Evolutionary conservation across 768 basidiomycete genomes (phyloP).

Genomic region (Mycena leptocephala): DNA sequence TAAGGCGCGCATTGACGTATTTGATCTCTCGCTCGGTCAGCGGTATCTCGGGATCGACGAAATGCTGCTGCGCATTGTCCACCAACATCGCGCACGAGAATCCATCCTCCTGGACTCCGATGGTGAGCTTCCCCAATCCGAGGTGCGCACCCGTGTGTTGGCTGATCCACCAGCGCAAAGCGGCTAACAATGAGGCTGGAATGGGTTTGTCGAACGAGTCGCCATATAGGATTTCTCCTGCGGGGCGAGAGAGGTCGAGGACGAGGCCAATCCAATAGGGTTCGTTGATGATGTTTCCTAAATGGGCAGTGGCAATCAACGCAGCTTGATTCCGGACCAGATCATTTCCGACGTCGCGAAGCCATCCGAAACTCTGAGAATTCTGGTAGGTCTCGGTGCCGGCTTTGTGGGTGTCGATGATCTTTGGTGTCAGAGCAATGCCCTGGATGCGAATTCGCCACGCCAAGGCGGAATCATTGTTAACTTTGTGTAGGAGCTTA

Average conservation of each 20-base stretch:
- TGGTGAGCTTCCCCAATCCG: neutral
- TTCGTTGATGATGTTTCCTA: neutral
- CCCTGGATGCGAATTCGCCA: neutral
- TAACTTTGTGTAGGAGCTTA: slow-evolving; percentile 13
- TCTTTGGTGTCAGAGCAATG: neutral
- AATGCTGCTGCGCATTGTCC: slow-evolving; percentile 4
- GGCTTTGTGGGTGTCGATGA: slow-evolving; percentile 2
- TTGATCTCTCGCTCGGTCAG: neutral
- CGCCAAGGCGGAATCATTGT: neutral
- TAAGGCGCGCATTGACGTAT: neutral
- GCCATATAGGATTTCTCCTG: too few species aligned
- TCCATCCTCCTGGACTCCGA: neutral
- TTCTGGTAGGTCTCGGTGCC: neutral
- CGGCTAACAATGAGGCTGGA: neutral
- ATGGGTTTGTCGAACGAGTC: slow-evolving; percentile 6
- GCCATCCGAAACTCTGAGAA: neutral
- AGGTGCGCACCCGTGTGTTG: neutral
- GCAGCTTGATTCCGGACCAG: too few species aligned
- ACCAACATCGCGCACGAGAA: slow-evolving; percentile 25
- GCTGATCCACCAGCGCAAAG: slow-evolving; percentile 14
- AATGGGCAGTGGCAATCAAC: neutral
- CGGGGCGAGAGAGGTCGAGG: slow-evolving; percentile 6
- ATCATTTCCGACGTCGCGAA: neutral
- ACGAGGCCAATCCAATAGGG: neutral
- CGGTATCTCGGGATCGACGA: neutral